These are phyloP conservation scores for Cryptosporidium andersoni DNA, from an alignment of 169 alveolate species.

Conservation along the genomic window DNA sequence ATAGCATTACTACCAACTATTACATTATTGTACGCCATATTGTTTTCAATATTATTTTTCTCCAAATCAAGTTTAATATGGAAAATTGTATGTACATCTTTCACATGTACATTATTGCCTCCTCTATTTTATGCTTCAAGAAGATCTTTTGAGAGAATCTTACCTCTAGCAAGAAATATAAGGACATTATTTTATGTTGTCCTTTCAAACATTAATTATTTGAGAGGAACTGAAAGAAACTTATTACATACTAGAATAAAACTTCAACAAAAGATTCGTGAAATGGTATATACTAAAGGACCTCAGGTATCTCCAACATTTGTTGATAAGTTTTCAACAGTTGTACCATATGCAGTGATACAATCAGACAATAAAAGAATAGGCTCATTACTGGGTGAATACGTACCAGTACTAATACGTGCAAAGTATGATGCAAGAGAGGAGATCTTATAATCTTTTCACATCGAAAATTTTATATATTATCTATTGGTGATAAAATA, in stretches of 20 bases:
- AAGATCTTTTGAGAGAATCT: conserved; percentile 56
- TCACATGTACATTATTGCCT: conserved; percentile 15
- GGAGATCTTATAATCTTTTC: conserved; percentile 24
- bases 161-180: conserved; percentile 78
- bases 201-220: conserved; percentile 82
- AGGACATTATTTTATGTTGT: conserved; percentile 78
- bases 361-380: conserved; percentile 65
- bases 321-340: conserved; percentile 79
- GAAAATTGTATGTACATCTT: conserved; percentile 8
- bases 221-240: conserved; percentile 88
- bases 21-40: conserved; percentile 82
- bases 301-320: conserved; percentile 83
- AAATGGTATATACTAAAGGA: conserved; percentile 80
- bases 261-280: conserved; percentile 78
- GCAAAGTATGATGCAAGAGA: conserved; percentile 69
- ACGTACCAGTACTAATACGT: conserved; percentile 72
- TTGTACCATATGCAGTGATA: conserved; percentile 77
- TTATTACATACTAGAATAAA: conserved; percentile 84
- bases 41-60: conserved; percentile 76
- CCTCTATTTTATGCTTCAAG: conserved; percentile 56
- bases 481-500: too few relatives aligned
- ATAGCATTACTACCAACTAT: conserved; percentile 85
- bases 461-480: too few relatives aligned
- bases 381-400: conserved; percentile 58
- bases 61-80: conserved; percentile 15